A percentile compares a stretch with the other conserved stretches of the same genome.
Evolutionary conservation across 495 filamentous ascomycete genomes (phyloP).

Genomic region (Aspergillus indologenus): DNA sequence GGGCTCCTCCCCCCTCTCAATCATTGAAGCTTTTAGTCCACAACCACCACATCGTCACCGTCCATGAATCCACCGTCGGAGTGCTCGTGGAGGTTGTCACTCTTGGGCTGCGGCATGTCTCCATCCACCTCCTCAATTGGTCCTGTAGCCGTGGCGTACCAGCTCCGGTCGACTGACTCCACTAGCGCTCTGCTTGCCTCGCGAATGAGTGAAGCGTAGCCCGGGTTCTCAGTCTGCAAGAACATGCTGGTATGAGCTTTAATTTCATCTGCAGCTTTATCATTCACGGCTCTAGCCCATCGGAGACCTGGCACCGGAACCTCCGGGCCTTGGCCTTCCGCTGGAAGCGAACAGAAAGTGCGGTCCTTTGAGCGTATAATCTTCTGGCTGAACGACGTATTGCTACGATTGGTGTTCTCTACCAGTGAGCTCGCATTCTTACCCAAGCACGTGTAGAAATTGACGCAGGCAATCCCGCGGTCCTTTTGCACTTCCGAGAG

Average conservation of each 20-base stretch:
- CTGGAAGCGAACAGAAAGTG: constrained; percentile 81
- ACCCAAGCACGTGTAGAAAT: constrained; percentile 82
- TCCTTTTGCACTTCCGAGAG: constrained; percentile 55
- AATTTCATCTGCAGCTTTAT: constrained; percentile 73
- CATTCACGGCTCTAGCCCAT: constrained; percentile 71
- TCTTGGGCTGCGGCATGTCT: constrained; percentile 16
- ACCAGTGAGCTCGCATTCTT: constrained; percentile 48
- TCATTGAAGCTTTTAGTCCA: constrained; percentile 26
- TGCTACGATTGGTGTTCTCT: constrained; percentile 26
- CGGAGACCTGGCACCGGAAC: constrained; percentile 32
- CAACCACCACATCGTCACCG: constrained; percentile 38
- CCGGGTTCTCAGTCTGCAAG: constrained; percentile 72
- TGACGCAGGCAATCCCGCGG: constrained; percentile 64
- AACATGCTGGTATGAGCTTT: constrained; percentile 90
- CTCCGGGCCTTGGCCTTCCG: constrained; percentile 43
- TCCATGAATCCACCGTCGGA: constrained; percentile 32
- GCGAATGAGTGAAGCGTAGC: constrained; percentile 64
- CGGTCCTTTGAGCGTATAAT: constrained; percentile 52
- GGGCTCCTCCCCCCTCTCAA: not conserved
- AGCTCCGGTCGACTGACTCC: constrained; percentile 44
- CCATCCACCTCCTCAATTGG: constrained; percentile 21
- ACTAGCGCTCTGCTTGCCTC: constrained; percentile 60
- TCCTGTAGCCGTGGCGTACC: constrained; percentile 35
- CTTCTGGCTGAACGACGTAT: constrained; percentile 36
- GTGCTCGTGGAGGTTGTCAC: constrained; percentile 10